Base-by-base conservation (phyloP, 495 filamentous ascomycete genomes). In the Talaromyces liani region DNA sequence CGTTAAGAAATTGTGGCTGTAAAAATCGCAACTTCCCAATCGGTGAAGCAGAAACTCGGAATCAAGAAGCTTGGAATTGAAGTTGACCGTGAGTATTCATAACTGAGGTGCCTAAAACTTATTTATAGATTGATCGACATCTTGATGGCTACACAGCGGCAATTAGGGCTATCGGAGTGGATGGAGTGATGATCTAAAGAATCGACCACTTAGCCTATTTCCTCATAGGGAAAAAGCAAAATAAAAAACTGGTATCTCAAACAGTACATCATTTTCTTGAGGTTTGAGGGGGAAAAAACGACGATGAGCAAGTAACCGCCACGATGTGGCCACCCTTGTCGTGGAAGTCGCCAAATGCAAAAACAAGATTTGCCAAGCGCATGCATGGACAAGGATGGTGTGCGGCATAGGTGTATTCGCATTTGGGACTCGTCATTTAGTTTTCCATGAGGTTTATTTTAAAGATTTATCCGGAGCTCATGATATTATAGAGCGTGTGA, bases 111-210 rank as follows among this genome's bases (percentile, higher is more conserved):
- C 12, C 53, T 9, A 56, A 7, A 24, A 6, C 18, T 56, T 56
- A 56, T 56, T 56, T 56, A 56, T 56, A 56, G 53, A 56, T 56
- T 56, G 53, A 56, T 56, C 53, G 53, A 29, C 53, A 27, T 56
- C 24, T 29, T 27, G 22, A 16, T 41, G 36, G 36, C 10, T 41
- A 41, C 36, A 56, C 53, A 29, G 53, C 53, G 53, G 53, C 20
- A 56, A 56, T 56, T 27, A 56, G 53, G 53, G 22, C 24, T 56
- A 22, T 10, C 53, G 53, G n/a, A 49, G 45, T 49, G 45, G n/a
- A 20, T n/a, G 41, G 4, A 18, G 3, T 8, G 9, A 18, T 49
- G n/a, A 49, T 49, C n/a, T 49, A 49, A 22, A 18, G 1, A 18
- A 18, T 9, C 2, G 45, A 49, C 45, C 45, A 49, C 9, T 49